A percentile compares a stretch with the other conserved stretches of the same genome.
Conservation (phyloP, 768 basidiomycete species). For the Austroboletus festivus region DNA sequence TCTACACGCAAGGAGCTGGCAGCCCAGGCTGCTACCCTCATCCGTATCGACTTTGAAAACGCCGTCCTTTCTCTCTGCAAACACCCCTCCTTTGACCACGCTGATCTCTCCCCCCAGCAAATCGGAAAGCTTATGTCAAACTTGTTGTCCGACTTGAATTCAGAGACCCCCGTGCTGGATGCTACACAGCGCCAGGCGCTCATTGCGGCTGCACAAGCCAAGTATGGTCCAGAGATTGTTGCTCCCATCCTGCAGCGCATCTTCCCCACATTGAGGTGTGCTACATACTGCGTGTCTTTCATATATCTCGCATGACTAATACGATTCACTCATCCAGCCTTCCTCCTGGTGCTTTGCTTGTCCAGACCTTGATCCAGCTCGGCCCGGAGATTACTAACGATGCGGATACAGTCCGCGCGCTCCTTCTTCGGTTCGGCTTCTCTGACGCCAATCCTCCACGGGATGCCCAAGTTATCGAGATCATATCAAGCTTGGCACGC, state of each 20-base stretch:
- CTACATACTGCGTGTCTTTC: conserved; percentile 16
- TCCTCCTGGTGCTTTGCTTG: conserved; percentile 61
- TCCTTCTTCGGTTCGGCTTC: conserved; percentile 74
- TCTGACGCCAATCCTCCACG: conserved; percentile 68
- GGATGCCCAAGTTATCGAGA: conserved; percentile 68
- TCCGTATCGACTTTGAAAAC: conserved; percentile 77
- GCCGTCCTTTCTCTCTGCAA: conserved; percentile 74
- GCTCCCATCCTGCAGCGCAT: conserved; percentile 72
- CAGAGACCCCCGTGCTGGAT: conserved; percentile 71
- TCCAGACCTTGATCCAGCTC: conserved; percentile 72
- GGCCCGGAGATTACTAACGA: conserved; percentile 80
- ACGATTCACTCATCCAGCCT: conserved; percentile 43
- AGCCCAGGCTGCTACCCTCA: conserved; percentile 57
- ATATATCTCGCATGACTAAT: conserved; percentile 13
- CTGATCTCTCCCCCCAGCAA: conserved; percentile 71
- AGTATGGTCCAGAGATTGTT: conserved; percentile 76
- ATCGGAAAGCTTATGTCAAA: conserved; percentile 79
- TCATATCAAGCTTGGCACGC: conserved; percentile 63
- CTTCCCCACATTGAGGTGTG: conserved; percentile 70
- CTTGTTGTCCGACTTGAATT: conserved; percentile 66
- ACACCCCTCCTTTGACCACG: conserved; percentile 78
- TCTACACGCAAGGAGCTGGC: conserved; percentile 58
- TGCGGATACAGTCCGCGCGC: conserved; percentile 61
- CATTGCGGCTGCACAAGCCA: conserved; percentile 70
- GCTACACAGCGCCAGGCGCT: conserved; percentile 71